These are phyloP conservation scores for Melastoma malabathricum DNA, from an alignment of 345 rosid species.

Conservation along the genomic window DNA sequence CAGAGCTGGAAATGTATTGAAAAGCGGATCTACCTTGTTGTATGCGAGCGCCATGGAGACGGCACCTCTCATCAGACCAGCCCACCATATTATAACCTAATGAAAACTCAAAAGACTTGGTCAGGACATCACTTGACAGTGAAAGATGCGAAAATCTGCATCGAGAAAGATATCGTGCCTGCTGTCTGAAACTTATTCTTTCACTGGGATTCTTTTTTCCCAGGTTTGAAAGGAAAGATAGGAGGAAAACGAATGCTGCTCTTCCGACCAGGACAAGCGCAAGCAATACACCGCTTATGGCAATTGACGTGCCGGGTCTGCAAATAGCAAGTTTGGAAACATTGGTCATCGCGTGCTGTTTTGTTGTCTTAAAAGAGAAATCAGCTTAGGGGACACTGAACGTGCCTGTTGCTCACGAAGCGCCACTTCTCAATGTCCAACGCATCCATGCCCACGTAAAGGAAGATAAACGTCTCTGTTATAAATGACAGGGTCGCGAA, in stretches of 20 bases:
- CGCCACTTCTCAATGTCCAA: constrained; percentile 98
- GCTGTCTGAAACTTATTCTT: constrained; percentile 59
- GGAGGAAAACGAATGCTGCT: constrained; percentile 93
- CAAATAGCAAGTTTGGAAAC: constrained; percentile 1
- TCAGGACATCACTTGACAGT: background rate
- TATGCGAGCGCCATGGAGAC: constrained; percentile 99
- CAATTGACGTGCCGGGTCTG: constrained; percentile 86
- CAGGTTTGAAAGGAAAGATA: constrained; percentile 79
- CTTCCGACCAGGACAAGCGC: constrained; percentile 71
- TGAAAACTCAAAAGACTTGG: background rate
- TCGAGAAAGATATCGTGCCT: constrained; percentile 25
- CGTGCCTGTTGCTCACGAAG: constrained; percentile 60
- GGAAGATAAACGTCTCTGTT: constrained; percentile 83
- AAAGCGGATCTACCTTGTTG: constrained; percentile 49
- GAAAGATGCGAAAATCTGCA: background rate
- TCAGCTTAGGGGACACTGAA: background rate
- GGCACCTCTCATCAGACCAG: constrained; percentile 99
- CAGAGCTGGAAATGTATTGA: too few relatives aligned
- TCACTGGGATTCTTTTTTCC: constrained; percentile 51
- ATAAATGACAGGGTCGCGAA: constrained; percentile 96
- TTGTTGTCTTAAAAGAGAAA: too few relatives aligned
- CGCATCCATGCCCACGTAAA: constrained; percentile 99
- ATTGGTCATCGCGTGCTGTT: too few relatives aligned
- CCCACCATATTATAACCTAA: constrained; percentile 93
- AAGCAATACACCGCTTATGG: constrained; percentile 67